These are phyloP conservation scores for Physaria fendleri DNA, from an alignment of 345 rosid genomes.

Conservation along the genomic window DNA sequence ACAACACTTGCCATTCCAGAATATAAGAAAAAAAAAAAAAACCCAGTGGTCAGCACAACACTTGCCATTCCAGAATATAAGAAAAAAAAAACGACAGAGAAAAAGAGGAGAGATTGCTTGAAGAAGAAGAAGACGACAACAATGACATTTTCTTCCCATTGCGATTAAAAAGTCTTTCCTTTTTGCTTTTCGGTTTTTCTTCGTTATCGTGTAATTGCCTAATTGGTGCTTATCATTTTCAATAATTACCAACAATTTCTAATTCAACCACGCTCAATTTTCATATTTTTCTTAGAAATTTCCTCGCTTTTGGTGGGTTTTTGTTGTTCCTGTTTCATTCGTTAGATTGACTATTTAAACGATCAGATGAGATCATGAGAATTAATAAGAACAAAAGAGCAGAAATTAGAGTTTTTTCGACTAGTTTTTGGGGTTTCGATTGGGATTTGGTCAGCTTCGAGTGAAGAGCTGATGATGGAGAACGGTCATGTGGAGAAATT, in stretches of 20 bases:
- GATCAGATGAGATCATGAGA: conserved; percentile 14
- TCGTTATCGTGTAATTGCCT: background rate
- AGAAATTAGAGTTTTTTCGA: conserved; percentile 14
- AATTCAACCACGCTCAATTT: conserved; percentile 5
- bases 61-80: conserved; percentile 16
- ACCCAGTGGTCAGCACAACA: conserved; percentile 18
- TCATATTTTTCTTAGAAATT: background rate
- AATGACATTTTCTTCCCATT: conserved; percentile 14
- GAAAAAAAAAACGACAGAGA: conserved; percentile 33
- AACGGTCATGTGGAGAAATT: conserved; percentile 60
- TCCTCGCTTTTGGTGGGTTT: background rate
- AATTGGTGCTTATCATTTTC: background rate
- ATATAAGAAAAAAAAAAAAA: conserved; percentile 32
- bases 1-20: background rate
- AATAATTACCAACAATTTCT: background rate
- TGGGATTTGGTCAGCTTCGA: conserved; percentile 14
- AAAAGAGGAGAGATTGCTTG: conserved; percentile 7
- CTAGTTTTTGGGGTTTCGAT: conserved; percentile 7
- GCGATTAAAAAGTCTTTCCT: background rate
- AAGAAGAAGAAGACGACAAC: conserved; percentile 21
- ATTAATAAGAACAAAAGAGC: background rate
- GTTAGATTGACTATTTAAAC: conserved; percentile 9
- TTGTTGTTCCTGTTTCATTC: conserved; percentile 3
- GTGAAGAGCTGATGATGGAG: conserved; percentile 44
- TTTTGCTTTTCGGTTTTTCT: background rate